phyloP scores from a whole-genome alignment of 2,329 filamentous ascomycete species.

The Trichoderma citrinoviride region DNA sequence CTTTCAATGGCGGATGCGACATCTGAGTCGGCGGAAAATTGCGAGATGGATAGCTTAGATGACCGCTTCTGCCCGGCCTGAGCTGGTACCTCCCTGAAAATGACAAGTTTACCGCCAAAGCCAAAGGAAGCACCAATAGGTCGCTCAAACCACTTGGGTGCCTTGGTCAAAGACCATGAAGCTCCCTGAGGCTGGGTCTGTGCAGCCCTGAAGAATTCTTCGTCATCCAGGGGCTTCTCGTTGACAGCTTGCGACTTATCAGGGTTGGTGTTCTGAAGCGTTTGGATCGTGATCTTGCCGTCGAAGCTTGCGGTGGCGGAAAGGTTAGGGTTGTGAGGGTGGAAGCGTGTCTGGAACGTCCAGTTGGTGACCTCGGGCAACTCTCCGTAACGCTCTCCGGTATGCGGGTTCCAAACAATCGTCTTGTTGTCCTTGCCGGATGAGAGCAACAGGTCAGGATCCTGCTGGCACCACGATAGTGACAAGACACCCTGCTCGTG shows the following conservation, averaged over 20 bases:
- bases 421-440: constrained; percentile 97
- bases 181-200: constrained; percentile 88
- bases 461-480: constrained; percentile 91
- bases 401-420: constrained; percentile 94
- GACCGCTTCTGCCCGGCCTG: constrained; percentile 62
- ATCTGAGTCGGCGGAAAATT: constrained; percentile 83
- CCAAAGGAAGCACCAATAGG: constrained; percentile 87
- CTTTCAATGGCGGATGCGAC: constrained; percentile 80
- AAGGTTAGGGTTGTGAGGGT: constrained; percentile 86
- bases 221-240: constrained; percentile 74
- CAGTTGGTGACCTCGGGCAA: constrained; percentile 98
- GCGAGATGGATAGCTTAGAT: constrained; percentile 79
- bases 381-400: constrained; percentile 81
- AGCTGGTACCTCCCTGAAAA: constrained; percentile 60
- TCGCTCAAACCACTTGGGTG: constrained; percentile 86
- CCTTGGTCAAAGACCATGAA: constrained; percentile 80
- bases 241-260: constrained; percentile 65
- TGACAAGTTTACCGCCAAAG: constrained; percentile 89
- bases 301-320: constrained; percentile 96
- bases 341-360: constrained; percentile 95
- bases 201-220: constrained; percentile 94
- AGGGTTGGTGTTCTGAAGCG: constrained; percentile 87
- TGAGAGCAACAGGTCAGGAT: constrained; percentile 83
- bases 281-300: constrained; percentile 91
- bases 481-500: constrained; percentile 93